Base-by-base conservation (phyloP, 225 moss, liverwort and hornwort genomes). In the Marchantia paleacea region DNA sequence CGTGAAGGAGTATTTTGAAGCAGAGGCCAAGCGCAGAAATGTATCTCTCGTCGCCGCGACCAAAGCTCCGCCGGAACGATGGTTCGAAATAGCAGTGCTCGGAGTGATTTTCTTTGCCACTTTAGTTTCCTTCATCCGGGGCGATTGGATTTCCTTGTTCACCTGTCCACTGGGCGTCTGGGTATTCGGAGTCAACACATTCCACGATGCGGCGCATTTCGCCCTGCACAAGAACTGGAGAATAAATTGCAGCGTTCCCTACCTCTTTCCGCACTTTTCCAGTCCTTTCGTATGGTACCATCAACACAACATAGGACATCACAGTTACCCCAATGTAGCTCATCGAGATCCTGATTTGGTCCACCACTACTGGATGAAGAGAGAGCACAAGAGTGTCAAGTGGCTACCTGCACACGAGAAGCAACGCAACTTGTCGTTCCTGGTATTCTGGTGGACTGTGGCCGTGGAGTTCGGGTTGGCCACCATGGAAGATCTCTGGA, bases 121-220 rank as follows among this genome's bases (percentile, higher is more conserved):
- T 9, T 62, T 80, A 0, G 61, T 64, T 31, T 73, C 77, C 0
- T 84, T 84, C 55, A 25, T 86, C 29, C 72, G 84, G 3, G 86
- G 86, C 50, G 78, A 86, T 47, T 84, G 81, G 83, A 19, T 77
- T 20, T 81, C 75, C 8, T 55, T 84, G 68, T 47, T 81, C 53
- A 53, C 80, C 0, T 84, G 64, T 49, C 86, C 83, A 13, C 11
- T 86, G 24, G 55, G 64, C 20, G 67, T 55, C 29, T 83, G 86
- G 83, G n/a, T 81, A 16, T 73, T 81, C 14, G 83, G 84, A 11
- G 86, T 81, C 39, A 84, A 86, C 68, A 79, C 75, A 3, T 85
- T 85, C 72, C 85, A 85, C 63, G 86, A 86, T 52, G 84, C 86
- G 25, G 81, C 86, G 49, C 86, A 86, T 65, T 86, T 86, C n/a